Base-by-base conservation (phyloP, 345 rosid species). In the Erodium maritimum region DNA sequence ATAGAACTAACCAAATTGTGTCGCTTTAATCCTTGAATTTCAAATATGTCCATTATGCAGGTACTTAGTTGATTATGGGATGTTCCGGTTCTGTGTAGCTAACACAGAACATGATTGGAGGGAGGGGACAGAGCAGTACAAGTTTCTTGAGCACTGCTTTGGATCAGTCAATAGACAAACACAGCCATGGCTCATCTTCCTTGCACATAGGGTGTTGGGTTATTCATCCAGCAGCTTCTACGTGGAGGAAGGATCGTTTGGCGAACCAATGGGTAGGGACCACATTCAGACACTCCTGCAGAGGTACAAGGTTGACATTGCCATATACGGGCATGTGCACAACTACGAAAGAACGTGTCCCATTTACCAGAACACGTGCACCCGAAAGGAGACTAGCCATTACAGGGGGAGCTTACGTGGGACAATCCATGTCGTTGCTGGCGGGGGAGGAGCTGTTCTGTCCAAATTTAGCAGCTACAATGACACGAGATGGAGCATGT, bases 31-130 rank as follows among this genome's bases (percentile, higher is more conserved):
- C 37, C 37, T 11, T 29, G 37, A 29, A 29, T 29, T 4, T 5
- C 37, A 29, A 29, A 29, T 29, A 6, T 29, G 5, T 29, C 5
- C 1, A 29, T 1, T 29, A 29, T 29, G 37, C 37, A 87, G 95
- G 91, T 87, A 87, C 65, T 53, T 68, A 18, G 71, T 88, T 19
- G 86, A 88, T 65, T 88, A 78, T 7, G 93, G 96, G 50, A 82
- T 85, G 96, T 88, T 88, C 67, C 86, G 20, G 34, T 88, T 88
- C 77, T 88, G 93, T 55, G 55, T 88, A 76, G 90, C 88, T 3
- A 91, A 88, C 67, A 67, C 72, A 23, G 96, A 88, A 57, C 93
- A 88, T 17, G 96, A 88, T 55, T 88, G 96, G 91, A 79, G 93
- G 59, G 86, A 82, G 70, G 93, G 86, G 50, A 37, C 93, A 0